phyloP scores from a whole-genome alignment of 2,329 filamentous ascomycete species.

The Phymatotrichopsis omnivora region DNA sequence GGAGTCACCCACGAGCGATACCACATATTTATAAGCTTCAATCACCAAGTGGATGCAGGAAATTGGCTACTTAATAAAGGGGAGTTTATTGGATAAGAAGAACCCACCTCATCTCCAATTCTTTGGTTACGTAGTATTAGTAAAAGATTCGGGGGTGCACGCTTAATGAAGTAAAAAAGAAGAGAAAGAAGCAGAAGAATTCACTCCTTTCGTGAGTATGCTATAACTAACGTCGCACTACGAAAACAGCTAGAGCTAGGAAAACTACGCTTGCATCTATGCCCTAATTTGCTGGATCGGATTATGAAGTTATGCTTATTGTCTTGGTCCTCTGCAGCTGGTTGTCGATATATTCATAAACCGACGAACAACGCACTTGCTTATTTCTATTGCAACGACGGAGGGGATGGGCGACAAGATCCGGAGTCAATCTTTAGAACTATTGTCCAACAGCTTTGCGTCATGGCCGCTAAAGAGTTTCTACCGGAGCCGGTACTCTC shows the following conservation, averaged over 20 bases:
- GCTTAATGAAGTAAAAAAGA: too few species aligned
- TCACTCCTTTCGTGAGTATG: conserved; percentile 31
- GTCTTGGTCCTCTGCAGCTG: not conserved
- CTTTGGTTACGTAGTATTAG: conserved; percentile 28
- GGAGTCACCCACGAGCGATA: not conserved
- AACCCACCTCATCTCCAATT: conserved; percentile 11
- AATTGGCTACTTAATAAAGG: conserved; percentile 5
- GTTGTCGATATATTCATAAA: conserved; percentile 6
- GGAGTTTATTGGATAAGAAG: conserved; percentile 4
- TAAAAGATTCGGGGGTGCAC: conserved; percentile 24
- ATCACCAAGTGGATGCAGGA: conserved; percentile 5
- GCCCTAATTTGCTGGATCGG: too few species aligned
- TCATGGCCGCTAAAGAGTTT: not conserved
- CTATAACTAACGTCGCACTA: conserved; percentile 24
- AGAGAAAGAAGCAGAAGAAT: too few species aligned
- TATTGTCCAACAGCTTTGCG: conserved; percentile 26
- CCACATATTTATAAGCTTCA: conserved; percentile 1
- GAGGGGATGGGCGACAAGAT: conserved; percentile 22
- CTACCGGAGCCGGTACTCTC: conserved; percentile 21
- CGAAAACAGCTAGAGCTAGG: conserved; percentile 29
- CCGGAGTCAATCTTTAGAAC: conserved; percentile 33
- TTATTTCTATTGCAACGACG: conserved; percentile 35
- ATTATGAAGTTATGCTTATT: too few species aligned
- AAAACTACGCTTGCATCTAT: conserved; percentile 33
- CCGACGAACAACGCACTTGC: conserved; percentile 31